Evolutionary conservation across 2,329 filamentous ascomycete species (phyloP), one percentile per base, ranked within the genome.

Genomic region (Pseudocercospora musae): DNA sequence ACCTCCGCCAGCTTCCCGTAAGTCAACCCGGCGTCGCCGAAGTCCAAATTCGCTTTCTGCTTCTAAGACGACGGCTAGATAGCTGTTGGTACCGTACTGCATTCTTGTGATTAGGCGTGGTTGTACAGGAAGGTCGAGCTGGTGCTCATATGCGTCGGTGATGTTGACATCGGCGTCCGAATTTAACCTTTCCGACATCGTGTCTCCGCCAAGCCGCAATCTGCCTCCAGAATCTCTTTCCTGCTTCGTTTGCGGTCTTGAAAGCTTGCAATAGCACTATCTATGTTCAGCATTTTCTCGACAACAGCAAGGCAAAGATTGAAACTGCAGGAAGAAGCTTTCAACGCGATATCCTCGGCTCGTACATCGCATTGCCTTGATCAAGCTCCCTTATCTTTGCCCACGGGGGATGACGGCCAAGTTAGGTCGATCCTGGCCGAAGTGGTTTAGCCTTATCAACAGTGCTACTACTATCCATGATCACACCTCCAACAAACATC

Each of bases 81-180:
- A 86, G 66, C 83, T 88, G 66, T 89, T 85, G 0, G 86, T 84
- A 64, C 89, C 86, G 29, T n/a, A n/a, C n/a, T n/a, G n/a, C n/a
- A n/a, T n/a, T n/a, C n/a, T n/a, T n/a, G n/a, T n/a, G n/a, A n/a
- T n/a, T 29, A 29, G 27, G 9, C 9, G 8, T 29, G 27, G 2
- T 9, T 29, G 27, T 29, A 29, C 27, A 29, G 27, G 27, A 29
- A 29, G 27, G 27, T 29, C 9, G 8, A 29, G 9, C 7, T 29
- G 5, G 27, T 8, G 25, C 4, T 4, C 4, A 27, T 3, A 27
- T 27, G 25, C 25, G 25, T 4, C 3, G 25, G 25, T n/a, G 37
- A 40, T 40, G 15, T 40, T 15, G 37, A n/a, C 15, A 18, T 40
- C 37, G 37, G 37, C 15, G 10, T 7, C 37, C n/a, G 8, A 18